phyloP scores from a whole-genome alignment of 2,329 filamentous ascomycete species.

The Ceratocystis eucalypticola region DNA sequence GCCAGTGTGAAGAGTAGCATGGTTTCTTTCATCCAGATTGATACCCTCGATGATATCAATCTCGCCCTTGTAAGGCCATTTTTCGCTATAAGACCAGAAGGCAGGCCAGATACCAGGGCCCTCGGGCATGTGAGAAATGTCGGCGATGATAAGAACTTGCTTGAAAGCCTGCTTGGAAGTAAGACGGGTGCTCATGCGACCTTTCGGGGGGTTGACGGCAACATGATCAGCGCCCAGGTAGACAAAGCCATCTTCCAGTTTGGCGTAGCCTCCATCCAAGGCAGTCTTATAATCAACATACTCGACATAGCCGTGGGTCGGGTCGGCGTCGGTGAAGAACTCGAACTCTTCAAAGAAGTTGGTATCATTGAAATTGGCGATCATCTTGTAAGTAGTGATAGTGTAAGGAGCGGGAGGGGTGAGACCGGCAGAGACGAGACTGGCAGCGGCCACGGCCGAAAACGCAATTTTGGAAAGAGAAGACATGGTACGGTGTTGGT shows the following conservation, averaged over 20 bases:
- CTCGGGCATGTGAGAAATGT: too few relatives aligned
- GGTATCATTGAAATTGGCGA: constrained; percentile 35
- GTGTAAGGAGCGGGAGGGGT: neutral
- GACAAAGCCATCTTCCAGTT: constrained; percentile 40
- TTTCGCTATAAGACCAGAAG: constrained; percentile 53
- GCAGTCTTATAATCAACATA: constrained; percentile 50
- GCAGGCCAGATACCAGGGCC: constrained; percentile 56
- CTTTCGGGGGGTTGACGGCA: constrained; percentile 40
- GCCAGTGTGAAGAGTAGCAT: constrained; percentile 56
- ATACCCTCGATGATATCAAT: constrained; percentile 74
- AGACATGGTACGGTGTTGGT: neutral
- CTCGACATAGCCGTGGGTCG: constrained; percentile 60
- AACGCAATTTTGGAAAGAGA: constrained; percentile 12
- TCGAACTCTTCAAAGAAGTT: constrained; percentile 45
- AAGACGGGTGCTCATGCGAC: constrained; percentile 32
- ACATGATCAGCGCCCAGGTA: constrained; percentile 57
- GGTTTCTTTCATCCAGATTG: constrained; percentile 45
- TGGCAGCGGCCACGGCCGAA: constrained; percentile 12
- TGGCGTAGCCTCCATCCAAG: constrained; percentile 42
- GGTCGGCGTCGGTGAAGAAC: constrained; percentile 48
- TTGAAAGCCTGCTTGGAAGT: too few relatives aligned
- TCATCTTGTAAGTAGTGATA: constrained; percentile 30
- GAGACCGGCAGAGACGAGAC: constrained; percentile 1
- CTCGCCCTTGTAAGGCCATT: constrained; percentile 59
- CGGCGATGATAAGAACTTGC: too few relatives aligned